phyloP scores from a whole-genome alignment of 78 protist genomes.

The Creolimax fragrantissima region DNA sequence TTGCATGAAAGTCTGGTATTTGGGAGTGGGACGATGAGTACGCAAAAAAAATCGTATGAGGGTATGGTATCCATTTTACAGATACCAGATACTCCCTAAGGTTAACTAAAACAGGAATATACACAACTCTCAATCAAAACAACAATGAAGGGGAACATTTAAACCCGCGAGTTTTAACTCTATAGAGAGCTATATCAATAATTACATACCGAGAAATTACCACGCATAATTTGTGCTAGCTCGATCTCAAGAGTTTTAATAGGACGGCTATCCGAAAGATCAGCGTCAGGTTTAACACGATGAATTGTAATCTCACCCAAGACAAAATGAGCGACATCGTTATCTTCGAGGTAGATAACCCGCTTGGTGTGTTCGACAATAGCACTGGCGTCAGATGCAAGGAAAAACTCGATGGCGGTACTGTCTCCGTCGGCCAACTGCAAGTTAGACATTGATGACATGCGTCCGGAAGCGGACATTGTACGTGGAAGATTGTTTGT shows the following conservation, averaged over 20 bases:
- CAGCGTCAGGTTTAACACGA: not conserved
- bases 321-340: slow-evolving; percentile 42
- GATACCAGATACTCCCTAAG: too few species aligned
- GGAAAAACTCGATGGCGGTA: slow-evolving; percentile 38
- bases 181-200: too few species aligned
- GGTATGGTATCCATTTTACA: too few species aligned
- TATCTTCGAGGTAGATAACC: slow-evolving; percentile 65
- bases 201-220: not conserved
- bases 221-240: slow-evolving; percentile 49
- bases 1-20: slow-evolving; percentile 70
- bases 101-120: too few species aligned
- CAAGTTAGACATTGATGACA: not conserved
- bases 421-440: not conserved
- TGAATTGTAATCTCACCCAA: slow-evolving; percentile 18
- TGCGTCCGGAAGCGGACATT: not conserved
- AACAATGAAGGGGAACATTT: too few species aligned
- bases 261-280: not conserved
- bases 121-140: too few species aligned
- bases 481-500: not conserved
- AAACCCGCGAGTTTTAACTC: too few species aligned
- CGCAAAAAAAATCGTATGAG: slow-evolving; percentile 54
- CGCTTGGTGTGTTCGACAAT: slow-evolving; percentile 62
- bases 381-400: slow-evolving; percentile 68
- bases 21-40: too few species aligned
- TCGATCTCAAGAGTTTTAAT: slow-evolving; percentile 44